Base-by-base conservation (phyloP, 2,329 filamentous ascomycete genomes). In the Leptoxyphium fumago region DNA sequence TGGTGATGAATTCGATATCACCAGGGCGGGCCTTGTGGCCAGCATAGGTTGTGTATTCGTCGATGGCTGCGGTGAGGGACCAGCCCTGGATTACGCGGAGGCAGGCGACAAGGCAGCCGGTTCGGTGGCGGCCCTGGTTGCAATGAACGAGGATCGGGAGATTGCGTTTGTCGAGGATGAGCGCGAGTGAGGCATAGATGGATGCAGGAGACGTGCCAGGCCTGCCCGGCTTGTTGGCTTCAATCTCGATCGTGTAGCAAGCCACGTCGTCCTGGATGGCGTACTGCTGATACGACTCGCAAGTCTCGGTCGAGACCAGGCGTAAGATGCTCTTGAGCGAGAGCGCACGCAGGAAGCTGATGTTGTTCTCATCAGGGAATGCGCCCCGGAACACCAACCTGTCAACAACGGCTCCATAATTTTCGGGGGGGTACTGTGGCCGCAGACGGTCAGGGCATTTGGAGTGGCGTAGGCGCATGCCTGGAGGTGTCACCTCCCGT, bases 41-140 rank as follows among this genome's bases (percentile, higher is more conserved):
- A 0, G 73, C 68, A 52, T 79, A 88, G 1, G 67, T 65, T 49
- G 71, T 68, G 65, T 94, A 94, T 62, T 95, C 88, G 42, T 76
- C 70, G 30, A 91, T 61, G 30, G 84, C 75, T 13, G 68, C 65
- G 1, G 72, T 61, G 1, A 77, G 60, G 14, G 77, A 67, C 78
- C 83, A 84, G 11, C 82, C 77, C 11, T 77, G 74, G 10, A 84
- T 64, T 59, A 83, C 84, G 49, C 87, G 79, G 49, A 93, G 73
- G 45, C 83, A 79, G 14, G 78, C 88, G 41, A 88, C 74, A n/a
- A 91, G 81, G 57, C 87, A 94, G 17, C 88, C 88, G 14, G 88
- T 94, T 46, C 88, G 82, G 59, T 95, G 88, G 73, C 84, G 91
- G 59, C 88, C 88, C 53, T 94, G 88, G 59, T 94, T 95, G 72